A percentile compares a stretch with the other conserved stretches of the same genome.
Evolutionary conservation across 805 yeast species (phyloP).

Genomic region (Starmerella roubikii): DNA sequence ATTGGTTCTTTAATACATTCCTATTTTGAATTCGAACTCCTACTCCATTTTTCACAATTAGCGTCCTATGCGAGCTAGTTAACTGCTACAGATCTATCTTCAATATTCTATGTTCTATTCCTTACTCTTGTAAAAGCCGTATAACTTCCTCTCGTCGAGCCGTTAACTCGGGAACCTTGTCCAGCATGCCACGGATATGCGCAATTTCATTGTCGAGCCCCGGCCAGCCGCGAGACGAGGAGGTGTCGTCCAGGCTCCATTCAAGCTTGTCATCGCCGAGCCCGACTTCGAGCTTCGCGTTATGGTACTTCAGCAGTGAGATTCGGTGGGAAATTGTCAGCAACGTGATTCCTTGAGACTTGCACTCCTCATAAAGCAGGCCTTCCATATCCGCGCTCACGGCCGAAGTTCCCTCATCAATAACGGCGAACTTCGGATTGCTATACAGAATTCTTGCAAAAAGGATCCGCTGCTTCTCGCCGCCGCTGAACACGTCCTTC

Average conservation of each 20-base stretch:
- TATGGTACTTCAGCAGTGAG: conserved; percentile 71
- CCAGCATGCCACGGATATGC: conserved; percentile 46
- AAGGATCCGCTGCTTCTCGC: conserved; percentile 81
- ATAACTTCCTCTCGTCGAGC: conserved; percentile 46
- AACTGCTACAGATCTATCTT: too few species aligned
- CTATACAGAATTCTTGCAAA: conserved; percentile 76
- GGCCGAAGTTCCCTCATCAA: conserved; percentile 92
- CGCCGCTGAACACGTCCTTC: conserved; percentile 92
- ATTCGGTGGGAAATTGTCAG: conserved; percentile 79
- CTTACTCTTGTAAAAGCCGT: conserved; percentile 5
- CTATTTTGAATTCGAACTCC: too few species aligned
- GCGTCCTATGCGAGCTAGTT: too few species aligned
- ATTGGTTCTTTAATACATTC: too few species aligned
- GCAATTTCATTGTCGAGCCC: conserved; percentile 66
- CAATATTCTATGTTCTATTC: too few species aligned
- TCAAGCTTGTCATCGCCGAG: conserved; percentile 33
- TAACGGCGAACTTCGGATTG: conserved; percentile 63
- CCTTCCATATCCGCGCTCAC: conserved; percentile 85
- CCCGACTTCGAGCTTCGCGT: conserved; percentile 54
- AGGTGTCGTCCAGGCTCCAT: conserved; percentile 52
- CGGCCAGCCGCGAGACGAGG: conserved; percentile 50
- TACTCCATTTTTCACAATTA: too few species aligned
- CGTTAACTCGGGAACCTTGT: conserved; percentile 46
- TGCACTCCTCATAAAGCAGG: conserved; percentile 61
- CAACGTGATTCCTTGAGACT: conserved; percentile 54